Percentiles rank a stretch among this genome's conserved stretches.
Evolutionary conservation across 768 basidiomycete genomes (phyloP).

Genomic region (Fomitopsis pulvina): DNA sequence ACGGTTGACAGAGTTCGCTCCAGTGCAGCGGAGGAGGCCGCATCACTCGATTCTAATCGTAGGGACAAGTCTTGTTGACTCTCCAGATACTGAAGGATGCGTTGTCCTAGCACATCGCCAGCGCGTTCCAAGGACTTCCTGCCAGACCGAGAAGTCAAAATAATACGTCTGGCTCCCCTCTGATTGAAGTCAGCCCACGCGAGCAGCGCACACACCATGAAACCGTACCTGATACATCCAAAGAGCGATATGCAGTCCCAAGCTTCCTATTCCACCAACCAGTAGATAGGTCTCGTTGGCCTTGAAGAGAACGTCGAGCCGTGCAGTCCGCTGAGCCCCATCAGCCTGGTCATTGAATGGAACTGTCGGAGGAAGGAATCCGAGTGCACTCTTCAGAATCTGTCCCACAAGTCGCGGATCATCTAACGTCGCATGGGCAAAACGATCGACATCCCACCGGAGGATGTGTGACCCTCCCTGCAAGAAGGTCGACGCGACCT

Average conservation of each 20-base stretch:
- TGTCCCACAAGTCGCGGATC: too few relatives aligned
- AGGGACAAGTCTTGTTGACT: constrained; percentile 1
- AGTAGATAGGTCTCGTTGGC: constrained; percentile 28
- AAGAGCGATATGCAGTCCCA: constrained; percentile 31
- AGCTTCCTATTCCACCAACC: constrained; percentile 32
- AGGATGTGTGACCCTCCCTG: too few relatives aligned
- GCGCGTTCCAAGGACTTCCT: neutral
- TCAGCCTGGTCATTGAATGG: too few relatives aligned
- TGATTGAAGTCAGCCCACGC: too few relatives aligned
- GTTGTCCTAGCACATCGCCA: neutral
- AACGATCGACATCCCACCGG: too few relatives aligned
- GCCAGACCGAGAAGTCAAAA: constrained; percentile 14
- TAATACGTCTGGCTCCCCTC: constrained; percentile 15
- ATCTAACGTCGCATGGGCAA: too few relatives aligned
- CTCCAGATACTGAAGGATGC: constrained; percentile 8
- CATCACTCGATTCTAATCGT: constrained; percentile 2
- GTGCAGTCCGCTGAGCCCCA: too few relatives aligned
- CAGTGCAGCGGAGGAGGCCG: neutral
- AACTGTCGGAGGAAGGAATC: too few relatives aligned
- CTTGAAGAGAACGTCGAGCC: constrained; percentile 13
- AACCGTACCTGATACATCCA: constrained; percentile 33
- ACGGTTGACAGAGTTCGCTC: neutral
- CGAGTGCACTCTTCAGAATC: too few relatives aligned
- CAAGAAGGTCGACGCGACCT: too few relatives aligned
- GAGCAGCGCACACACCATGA: too few relatives aligned